These are phyloP conservation scores for Pseudophaeomoniella oleicola DNA, from an alignment of 2,329 filamentous ascomycete genomes.

Conservation along the genomic window DNA sequence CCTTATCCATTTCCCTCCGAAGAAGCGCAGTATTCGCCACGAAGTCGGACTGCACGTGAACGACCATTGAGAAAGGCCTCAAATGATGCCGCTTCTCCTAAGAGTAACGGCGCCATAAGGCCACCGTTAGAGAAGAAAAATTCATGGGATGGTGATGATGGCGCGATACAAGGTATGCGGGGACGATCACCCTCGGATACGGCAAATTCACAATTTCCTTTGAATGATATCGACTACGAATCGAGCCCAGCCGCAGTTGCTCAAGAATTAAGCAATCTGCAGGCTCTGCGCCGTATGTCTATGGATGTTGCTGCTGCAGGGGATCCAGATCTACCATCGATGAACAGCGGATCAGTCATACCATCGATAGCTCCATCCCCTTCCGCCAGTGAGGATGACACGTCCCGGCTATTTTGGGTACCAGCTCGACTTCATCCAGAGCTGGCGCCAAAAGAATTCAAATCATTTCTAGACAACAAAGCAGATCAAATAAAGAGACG, in stretches of 20 bases:
- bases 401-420: conserved; percentile 85
- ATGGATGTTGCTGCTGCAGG: conserved; percentile 66
- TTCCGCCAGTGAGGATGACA: conserved; percentile 63
- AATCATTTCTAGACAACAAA: conserved; percentile 85
- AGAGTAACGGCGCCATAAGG: conserved; percentile 17
- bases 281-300: conserved; percentile 80
- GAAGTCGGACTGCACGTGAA: conserved; percentile 1
- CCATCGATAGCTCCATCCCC: conserved; percentile 27
- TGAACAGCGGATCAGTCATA: conserved; percentile 21
- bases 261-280: conserved; percentile 82
- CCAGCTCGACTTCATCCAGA: conserved; percentile 89
- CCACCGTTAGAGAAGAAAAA: conserved; percentile 13
- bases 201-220: conserved; percentile 49
- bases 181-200: conserved; percentile 37
- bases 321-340: conserved; percentile 40
- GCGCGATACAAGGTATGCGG: conserved; percentile 40
- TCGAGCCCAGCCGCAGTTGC: conserved; percentile 79
- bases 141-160: conserved; percentile 26
- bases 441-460: conserved; percentile 89
- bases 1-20: conserved; percentile 6
- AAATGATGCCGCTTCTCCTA: conserved; percentile 3
- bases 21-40: conserved; percentile 3
- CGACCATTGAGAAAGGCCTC: conserved; percentile 6
- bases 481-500: conserved; percentile 78
- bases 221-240: conserved; percentile 79